Evolutionary conservation across 2,329 filamentous ascomycete species (phyloP), one percentile per base, ranked within the genome.

Genomic region (Aureobasidium sp.): DNA sequence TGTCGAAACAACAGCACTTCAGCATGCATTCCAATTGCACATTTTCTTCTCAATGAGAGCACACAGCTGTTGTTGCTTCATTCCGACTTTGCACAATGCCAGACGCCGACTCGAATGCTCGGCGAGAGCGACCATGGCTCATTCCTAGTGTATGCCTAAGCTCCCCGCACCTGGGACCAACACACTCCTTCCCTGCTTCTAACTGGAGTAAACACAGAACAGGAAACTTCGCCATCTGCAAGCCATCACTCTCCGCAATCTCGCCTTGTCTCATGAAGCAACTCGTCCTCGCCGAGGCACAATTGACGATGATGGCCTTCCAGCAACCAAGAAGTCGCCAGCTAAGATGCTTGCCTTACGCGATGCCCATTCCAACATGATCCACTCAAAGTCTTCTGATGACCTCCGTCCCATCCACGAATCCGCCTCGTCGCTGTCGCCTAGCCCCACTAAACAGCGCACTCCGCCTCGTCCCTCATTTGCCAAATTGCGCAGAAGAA

Each of bases 151-250:
- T 81, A 74, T 58, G 69, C 64, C 16, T 47, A 53, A 30, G 5
- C 27, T 11, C 57, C 45, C 39, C 60, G 27, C 53, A 37, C 37
- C 42, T 13, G 32, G 10, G 21, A 15, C 50, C 36, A 29, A 39
- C 27, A 11, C 50, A 37, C 29, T 21, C 50, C 37, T 54, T 41
- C 50, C 27, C 36, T 30, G 25, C 10, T 45, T 25, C 30, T 42
- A 7, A 34, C 53, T 25, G 5, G 8, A 25, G 9, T 36, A 10
- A 47, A 47, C 13, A 47, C 67, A 94, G 81, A 97, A 96, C 73
- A 89, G 91, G 72, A 91, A 88, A 73, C 81, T 97, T 59, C 86
- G 93, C 60, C 92, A 97, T 78, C 82, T 97, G 5, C 87, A 90
- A 69, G 91, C 90, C 67, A 85, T 97, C 67, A 93, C 89, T 61